Evolutionary conservation across 208 protist species (phyloP).

Genomic region (Trypanosoma vivax): DNA sequence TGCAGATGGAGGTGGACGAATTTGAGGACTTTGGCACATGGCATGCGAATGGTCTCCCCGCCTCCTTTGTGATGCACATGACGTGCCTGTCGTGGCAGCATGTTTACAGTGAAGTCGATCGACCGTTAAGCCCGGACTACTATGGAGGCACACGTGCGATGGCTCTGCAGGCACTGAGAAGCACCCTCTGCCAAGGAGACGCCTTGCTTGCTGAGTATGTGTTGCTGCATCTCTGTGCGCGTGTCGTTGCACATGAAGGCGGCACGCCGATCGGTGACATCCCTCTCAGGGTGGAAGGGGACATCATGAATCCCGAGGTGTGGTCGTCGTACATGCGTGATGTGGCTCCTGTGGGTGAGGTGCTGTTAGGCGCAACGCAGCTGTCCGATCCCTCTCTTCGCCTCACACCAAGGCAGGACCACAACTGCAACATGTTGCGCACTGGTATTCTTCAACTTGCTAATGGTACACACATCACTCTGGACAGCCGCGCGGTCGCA

Average conservation of each 20-base stretch:
- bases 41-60: conserved; percentile 41
- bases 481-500: conserved; percentile 42
- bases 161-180: conserved; percentile 20
- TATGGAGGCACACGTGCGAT: conserved; percentile 12
- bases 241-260: conserved; percentile 35
- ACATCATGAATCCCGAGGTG: conserved; percentile 15
- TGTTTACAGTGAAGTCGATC: conserved; percentile 20
- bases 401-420: conserved; percentile 41
- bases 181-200: conserved; percentile 47
- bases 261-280: conserved; percentile 68
- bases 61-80: conserved; percentile 37
- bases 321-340: conserved; percentile 38
- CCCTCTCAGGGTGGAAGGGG: conserved; percentile 42
- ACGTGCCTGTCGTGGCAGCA: conserved; percentile 22
- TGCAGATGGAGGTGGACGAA: conserved; percentile 24
- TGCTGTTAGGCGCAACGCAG: conserved; percentile 27
- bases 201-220: conserved; percentile 55
- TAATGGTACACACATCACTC: conserved; percentile 75
- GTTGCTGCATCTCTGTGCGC: conserved; percentile 61
- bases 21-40: conserved; percentile 39
- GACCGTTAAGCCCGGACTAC: background rate
- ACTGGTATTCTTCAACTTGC: conserved; percentile 69
- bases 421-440: conserved; percentile 44
- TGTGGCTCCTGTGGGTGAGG: conserved; percentile 49
- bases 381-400: conserved; percentile 1